Evolutionary conservation across 148 eudicot genomes (phyloP), one percentile per base, ranked within the genome.

Genomic region (Linanthus parryae): DNA sequence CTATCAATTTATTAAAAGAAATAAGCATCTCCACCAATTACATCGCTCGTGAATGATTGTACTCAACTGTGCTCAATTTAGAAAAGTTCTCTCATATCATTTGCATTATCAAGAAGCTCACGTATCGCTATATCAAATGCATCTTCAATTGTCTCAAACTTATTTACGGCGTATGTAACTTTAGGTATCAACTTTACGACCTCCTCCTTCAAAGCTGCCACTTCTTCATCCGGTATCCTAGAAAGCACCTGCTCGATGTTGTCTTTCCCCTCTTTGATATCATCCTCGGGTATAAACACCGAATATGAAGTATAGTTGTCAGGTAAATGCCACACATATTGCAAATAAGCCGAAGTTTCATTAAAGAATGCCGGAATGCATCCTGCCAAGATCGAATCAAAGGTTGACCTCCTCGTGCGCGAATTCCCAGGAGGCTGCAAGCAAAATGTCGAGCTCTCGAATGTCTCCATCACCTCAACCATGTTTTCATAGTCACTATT

Each of bases 241-340:
- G 64, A 55, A 21, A 74, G 42, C 2, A 56, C 25, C 34, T 58
- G 47, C 38, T 61, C 63, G 3, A 77, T 62, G 1, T 18, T 61
- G 0, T 59, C 60, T 14, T 17, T 44, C 44, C 62, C 44, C 5
- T 70, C 48, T 25, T 46, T 42, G 8, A 73, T 31, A 19, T 28
- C 51, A 2, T 50, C 31, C 7, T n/a, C 37, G 2, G 72, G 78
- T 15, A 77, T 60, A 2, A 56, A 63, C 0, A 77, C 73, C 1
- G 83, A 73, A 35, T 77, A 73, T 19, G 52, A 63, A 11, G 73
- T 8, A 13, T 56, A 57, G 23, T 73, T 61, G 55, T 52, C 44
- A 0, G 83, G 83, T 0, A 77, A 52, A 50, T 73, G 67, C 83
- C 83, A 77, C 0, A 56, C n/a, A 42, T 77, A 77, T 24, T 77